Evolutionary conservation across 2,329 filamentous ascomycete genomes (phyloP), one percentile per base, ranked within the genome.

Genomic region (Colletotrichum sp.): DNA sequence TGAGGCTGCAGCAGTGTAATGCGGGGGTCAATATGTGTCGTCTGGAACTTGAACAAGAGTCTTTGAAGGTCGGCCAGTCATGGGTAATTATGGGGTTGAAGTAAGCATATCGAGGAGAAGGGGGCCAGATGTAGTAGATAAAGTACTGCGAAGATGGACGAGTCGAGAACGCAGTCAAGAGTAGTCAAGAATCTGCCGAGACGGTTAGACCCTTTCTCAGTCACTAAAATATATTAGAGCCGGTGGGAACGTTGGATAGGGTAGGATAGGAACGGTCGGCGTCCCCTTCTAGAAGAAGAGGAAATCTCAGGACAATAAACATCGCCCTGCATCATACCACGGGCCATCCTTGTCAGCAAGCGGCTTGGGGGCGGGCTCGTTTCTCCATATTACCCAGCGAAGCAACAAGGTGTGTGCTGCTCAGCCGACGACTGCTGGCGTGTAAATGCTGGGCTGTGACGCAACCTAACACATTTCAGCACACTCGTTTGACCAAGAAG

Each of bases 381-480:
- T 67, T 67, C 64, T 55, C 64, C 64, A 67, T 67, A 67, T 32
- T 24, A 55, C 39, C 64, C 39, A 60, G 24, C 55, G 30, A 60
- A 60, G 28, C 21, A 69, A 60, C 44, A 28, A 26, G 32, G 64
- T 55, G 64, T 67, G 49, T 44, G 55, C n/a, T 69, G 57, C 68
- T 64, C 57, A 62, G 67, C 68, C 68, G 26, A 62, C 36, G 24
- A 44, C 34, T 12, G 67, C 57, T 70, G 57, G 57, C 57, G 68
- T 70, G 68, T 70, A 63, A 34, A 12, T 64, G 10, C 68, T 70
- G 57, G 68, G 68, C 68, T 63, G 68, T 70, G 68, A 70, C 68
- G 68, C 68, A 70, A 49, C 36, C 62, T 63, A 57, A 32, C 67
- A 59, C 12, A 69, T 16, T n/a, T 12, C 18, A 28, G 21, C 32